Evolutionary conservation across 2,329 filamentous ascomycete genomes (phyloP).

Genomic region (Xylaria sp.): DNA sequence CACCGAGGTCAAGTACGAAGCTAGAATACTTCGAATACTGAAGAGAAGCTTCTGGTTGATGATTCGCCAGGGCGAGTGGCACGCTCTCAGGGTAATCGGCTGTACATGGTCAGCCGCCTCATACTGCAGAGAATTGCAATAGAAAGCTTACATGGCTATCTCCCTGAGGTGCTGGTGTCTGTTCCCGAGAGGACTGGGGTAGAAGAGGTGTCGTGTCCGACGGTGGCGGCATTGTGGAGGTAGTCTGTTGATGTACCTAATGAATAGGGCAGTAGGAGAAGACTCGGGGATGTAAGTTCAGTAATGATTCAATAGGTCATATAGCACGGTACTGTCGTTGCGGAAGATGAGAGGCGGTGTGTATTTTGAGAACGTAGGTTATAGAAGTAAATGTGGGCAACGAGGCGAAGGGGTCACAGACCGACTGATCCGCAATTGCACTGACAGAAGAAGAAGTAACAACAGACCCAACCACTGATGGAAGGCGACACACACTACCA

Average conservation of each 20-base stretch:
- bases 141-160: conserved; percentile 50
- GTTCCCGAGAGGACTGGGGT: conserved; percentile 36
- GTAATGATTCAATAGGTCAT: conserved; percentile 30
- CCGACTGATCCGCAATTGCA: not conserved
- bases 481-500: conserved; percentile 14
- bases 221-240: conserved; percentile 43
- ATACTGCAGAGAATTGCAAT: not conserved
- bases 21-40: conserved; percentile 55
- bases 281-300: not conserved
- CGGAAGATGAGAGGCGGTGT: conserved; percentile 9
- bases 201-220: conserved; percentile 48
- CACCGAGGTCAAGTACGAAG: conserved; percentile 58
- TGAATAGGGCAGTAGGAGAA: conserved; percentile 10
- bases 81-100: conserved; percentile 63
- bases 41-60: conserved; percentile 61
- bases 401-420: not conserved
- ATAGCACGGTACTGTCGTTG: conserved; percentile 1
- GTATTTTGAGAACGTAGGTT: not conserved
- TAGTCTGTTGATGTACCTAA: conserved; percentile 9
- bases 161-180: conserved; percentile 36
- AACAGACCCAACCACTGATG: not conserved
- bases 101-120: conserved; percentile 50
- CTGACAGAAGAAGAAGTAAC: not conserved
- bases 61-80: conserved; percentile 62
- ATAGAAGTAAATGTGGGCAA: not conserved